Evolutionary conservation across 1,284 basidiomycete genomes (phyloP), one percentile per base, ranked within the genome.

Genomic region (Melampsora larici-populina): DNA sequence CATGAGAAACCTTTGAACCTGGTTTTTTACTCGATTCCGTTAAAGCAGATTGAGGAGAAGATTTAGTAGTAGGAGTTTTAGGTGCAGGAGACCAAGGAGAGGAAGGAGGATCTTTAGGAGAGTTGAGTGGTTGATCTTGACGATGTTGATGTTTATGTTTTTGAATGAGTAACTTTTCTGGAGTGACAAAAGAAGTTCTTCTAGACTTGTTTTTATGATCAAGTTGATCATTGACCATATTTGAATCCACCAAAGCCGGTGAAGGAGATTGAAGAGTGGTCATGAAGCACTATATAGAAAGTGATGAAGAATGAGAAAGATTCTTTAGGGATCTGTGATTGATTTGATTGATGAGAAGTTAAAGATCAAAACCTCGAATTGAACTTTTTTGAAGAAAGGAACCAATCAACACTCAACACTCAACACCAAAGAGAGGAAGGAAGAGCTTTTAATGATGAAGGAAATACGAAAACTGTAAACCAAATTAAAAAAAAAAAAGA

Each of bases 1-100:
- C 96, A 87, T 97, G 95, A 15, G 92, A 93, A 74, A 98, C 74
- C 29, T 77, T 77, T 29, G 74, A 77, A 7, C 48, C 43, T 6
- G 74, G 69, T 49, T 77, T 77, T 77, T 77, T 77, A 33, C 24
- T 7, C 5, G 62, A 33, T 15, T 63, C 31, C 7, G 62, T 17
- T 21, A 21, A 15, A 26, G n/a, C 17, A 63, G 62, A 29, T 29
- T 24, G 15, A 26, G 17, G n/a, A 2, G 62, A 26, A 63, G 62
- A 26, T 29, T 26, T 29, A 33, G 15, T 63, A 63, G 62, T 33
- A 63, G 62, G 62, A 18, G 62, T 63, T 55, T 55, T 55, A 33
- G 31, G 62, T 21, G 62, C 17, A 63, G 62, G n/a, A 63, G 62
- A 21, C 29, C 17, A 33, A 33, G 62, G 15, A 17, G 24, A 33